Evolutionary conservation across 2,329 filamentous ascomycete genomes (phyloP).

Genomic region (Botryotinia calthae): DNA sequence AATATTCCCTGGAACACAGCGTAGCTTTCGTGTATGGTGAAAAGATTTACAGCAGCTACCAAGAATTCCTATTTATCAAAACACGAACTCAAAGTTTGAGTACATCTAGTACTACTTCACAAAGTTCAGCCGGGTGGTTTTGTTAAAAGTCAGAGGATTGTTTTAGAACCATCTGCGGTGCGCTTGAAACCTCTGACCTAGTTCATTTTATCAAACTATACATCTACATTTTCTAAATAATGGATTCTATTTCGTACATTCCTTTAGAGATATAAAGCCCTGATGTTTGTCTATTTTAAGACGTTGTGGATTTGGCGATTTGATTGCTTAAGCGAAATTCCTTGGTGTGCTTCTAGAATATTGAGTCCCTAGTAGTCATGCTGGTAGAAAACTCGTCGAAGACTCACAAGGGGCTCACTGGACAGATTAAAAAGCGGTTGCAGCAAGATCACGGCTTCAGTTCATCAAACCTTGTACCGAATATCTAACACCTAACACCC

Average conservation of each 20-base stretch:
- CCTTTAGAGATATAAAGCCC: no score
- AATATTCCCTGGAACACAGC: background rate
- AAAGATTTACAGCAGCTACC: background rate
- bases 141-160: background rate
- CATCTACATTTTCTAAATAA: no score
- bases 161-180: background rate
- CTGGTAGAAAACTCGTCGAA: no score
- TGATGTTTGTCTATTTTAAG: no score
- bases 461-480: fast-evolving
- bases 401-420: no score
- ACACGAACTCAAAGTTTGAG: background rate
- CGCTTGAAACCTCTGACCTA: no score
- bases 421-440: background rate
- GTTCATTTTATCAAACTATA: no score
- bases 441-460: background rate
- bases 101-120: background rate
- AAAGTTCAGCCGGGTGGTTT: background rate
- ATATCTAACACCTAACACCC: fast-evolving
- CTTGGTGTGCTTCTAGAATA: no score
- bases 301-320: no score
- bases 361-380: no score
- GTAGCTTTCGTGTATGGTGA: background rate
- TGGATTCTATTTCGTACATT: no score
- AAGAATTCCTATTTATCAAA: background rate
- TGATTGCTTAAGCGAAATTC: no score